Conservation (phyloP, 2,329 filamentous ascomycete genomes). For the Aspergillus felis region DNA sequence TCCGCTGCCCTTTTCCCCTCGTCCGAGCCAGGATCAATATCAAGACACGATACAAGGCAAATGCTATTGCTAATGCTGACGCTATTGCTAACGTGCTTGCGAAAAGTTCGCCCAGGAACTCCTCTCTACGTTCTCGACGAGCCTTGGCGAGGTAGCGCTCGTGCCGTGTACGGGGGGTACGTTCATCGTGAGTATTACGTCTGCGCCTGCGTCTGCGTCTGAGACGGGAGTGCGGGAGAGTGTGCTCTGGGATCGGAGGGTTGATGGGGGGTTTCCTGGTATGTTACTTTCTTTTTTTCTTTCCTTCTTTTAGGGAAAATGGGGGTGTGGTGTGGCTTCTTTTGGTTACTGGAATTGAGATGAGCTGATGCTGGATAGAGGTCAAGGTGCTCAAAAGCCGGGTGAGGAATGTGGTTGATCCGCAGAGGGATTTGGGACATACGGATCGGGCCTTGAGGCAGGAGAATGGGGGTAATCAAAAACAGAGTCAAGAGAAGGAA, state of each 20-base stretch:
- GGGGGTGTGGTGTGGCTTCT: too few relatives aligned
- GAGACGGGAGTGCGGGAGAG: conserved; percentile 42
- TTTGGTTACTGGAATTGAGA: too few relatives aligned
- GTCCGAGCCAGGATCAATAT: neutral
- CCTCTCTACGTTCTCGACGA: conserved; percentile 81
- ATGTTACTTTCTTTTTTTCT: conserved; percentile 18
- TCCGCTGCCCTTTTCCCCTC: conserved; percentile 4
- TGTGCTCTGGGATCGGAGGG: conserved; percentile 82
- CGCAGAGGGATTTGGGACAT: conserved; percentile 73
- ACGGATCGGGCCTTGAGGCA: conserved; percentile 56
- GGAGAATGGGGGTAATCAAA: conserved; percentile 35
- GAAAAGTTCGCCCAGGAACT: conserved; percentile 86
- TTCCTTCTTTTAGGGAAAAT: neutral
- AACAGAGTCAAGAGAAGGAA: conserved; percentile 18
- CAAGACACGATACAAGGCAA: neutral
- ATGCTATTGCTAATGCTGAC: neutral
- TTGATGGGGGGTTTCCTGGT: conserved; percentile 82
- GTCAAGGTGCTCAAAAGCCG: conserved; percentile 85
- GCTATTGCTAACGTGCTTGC: conserved; percentile 1
- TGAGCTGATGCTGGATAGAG: conserved; percentile 46
- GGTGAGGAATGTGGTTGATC: conserved; percentile 78
- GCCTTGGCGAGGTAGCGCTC: conserved; percentile 81
- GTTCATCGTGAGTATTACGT: conserved; percentile 67
- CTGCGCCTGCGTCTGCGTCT: neutral
- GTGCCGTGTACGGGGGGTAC: conserved; percentile 80